Conservation (phyloP, 2,329 filamentous ascomycete genomes). For the Phoma sp. region DNA sequence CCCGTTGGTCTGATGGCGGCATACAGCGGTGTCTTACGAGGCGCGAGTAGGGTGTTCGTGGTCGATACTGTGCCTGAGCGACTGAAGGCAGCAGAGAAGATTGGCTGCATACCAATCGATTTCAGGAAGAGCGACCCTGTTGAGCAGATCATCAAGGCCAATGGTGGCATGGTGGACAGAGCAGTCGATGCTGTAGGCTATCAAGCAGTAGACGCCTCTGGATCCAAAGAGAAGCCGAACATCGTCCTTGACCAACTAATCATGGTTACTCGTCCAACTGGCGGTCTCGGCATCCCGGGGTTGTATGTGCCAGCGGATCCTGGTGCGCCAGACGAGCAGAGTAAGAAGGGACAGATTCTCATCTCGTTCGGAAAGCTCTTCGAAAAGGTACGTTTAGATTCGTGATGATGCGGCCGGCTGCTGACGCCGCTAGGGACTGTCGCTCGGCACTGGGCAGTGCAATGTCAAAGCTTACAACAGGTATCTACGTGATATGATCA, state of each 20-base stretch:
- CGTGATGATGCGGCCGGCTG: neutral
- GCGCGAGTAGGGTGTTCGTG: constrained; percentile 66
- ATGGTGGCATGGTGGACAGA: constrained; percentile 67
- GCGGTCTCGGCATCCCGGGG: constrained; percentile 67
- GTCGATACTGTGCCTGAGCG: constrained; percentile 69
- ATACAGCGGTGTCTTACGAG: constrained; percentile 66
- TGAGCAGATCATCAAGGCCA: constrained; percentile 64
- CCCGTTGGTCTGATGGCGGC: constrained; percentile 72
- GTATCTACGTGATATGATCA: constrained; percentile 70
- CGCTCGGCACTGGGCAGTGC: constrained; percentile 68
- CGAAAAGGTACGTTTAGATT: constrained; percentile 60
- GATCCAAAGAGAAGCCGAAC: constrained; percentile 66
- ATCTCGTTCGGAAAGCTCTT: constrained; percentile 72
- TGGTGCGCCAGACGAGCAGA: constrained; percentile 66
- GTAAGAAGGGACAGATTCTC: constrained; percentile 68
- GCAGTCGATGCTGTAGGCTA: constrained; percentile 72
- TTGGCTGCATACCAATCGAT: constrained; percentile 66
- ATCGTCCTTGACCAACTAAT: constrained; percentile 70
- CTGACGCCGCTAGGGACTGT: constrained; percentile 57
- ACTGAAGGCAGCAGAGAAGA: constrained; percentile 65
- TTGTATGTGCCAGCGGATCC: constrained; percentile 63
- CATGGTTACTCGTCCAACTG: constrained; percentile 65
- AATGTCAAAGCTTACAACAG: constrained; percentile 73
- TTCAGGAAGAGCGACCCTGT: constrained; percentile 66
- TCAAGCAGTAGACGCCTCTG: constrained; percentile 63